Conservation (phyloP, 2,329 filamentous ascomycete species). For the Bipolaris cookei region DNA sequence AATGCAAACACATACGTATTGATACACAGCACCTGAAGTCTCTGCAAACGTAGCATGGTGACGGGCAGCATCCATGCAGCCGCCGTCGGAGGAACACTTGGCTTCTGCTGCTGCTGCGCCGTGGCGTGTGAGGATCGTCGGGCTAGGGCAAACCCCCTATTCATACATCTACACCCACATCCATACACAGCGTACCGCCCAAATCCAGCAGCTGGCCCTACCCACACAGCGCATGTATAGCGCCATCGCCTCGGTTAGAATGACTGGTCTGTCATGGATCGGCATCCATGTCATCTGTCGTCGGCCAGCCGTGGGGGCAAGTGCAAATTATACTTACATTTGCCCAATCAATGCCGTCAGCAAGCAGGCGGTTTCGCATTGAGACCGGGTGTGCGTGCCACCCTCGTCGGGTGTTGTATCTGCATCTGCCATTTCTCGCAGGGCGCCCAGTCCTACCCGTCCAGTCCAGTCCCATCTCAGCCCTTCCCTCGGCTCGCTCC, state of each 20-base stretch:
- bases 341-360: constrained; percentile 5
- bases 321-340: constrained; percentile 4
- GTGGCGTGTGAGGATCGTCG: constrained; percentile 21
- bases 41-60: too few relatives aligned
- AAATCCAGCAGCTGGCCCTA: too few relatives aligned
- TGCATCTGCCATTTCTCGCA: constrained; percentile 7
- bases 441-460: background rate
- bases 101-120: constrained; percentile 12
- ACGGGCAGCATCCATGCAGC: constrained; percentile 19
- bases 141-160: constrained; percentile 14
- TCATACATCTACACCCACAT: background rate
- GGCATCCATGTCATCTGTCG: background rate
- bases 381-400: constrained; percentile 6
- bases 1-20: too few relatives aligned
- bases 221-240: background rate
- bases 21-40: too few relatives aligned
- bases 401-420: background rate
- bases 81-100: constrained; percentile 6
- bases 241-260: background rate
- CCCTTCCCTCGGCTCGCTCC: background rate
- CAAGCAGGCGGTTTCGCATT: constrained; percentile 13
- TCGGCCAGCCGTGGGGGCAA: background rate
- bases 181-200: too few relatives aligned
- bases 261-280: too few relatives aligned
- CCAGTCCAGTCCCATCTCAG: too few relatives aligned